Evolutionary conservation across 148 eudicot species (phyloP).

Genomic region (Simmondsia chinensis): DNA sequence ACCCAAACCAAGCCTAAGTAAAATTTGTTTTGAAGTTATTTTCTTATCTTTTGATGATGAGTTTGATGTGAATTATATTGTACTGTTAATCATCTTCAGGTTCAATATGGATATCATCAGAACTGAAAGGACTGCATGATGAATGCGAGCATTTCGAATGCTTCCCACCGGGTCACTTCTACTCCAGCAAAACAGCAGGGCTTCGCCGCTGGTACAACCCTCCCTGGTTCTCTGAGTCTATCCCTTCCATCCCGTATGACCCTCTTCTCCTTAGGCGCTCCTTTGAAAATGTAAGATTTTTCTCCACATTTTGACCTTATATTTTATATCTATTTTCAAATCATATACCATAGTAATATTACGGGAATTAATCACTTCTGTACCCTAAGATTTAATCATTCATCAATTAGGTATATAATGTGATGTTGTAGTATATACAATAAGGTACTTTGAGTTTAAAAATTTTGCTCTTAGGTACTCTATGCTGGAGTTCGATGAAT

Average conservation of each 20-base stretch:
- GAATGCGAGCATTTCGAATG: conserved; percentile 86
- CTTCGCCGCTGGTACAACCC: conserved; percentile 88
- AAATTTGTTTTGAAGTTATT: too few species aligned
- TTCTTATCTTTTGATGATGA: too few species aligned
- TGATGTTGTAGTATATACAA: too few species aligned
- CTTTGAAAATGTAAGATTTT: conserved; percentile 56
- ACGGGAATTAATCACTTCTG: background rate
- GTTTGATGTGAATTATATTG: too few species aligned
- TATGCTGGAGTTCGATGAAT: too few species aligned
- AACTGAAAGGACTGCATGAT: conserved; percentile 71
- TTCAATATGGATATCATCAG: conserved; percentile 87
- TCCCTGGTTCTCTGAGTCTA: conserved; percentile 69
- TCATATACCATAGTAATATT: background rate
- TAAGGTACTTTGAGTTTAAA: too few species aligned
- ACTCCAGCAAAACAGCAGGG: conserved; percentile 59
- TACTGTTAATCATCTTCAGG: conserved; percentile 29
- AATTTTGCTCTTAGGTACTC: too few species aligned
- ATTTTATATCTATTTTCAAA: background rate
- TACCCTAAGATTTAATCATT: too few species aligned
- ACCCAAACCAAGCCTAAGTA: too few species aligned
- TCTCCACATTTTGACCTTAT: background rate
- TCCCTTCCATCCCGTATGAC: conserved; percentile 84
- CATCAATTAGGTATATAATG: too few species aligned
- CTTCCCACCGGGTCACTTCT: conserved; percentile 88
- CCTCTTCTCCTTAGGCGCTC: conserved; percentile 69